A percentile compares a stretch with the other conserved stretches of the same genome.
phyloP scores from a whole-genome alignment of 148 eudicot genomes.

The Rhododendron henanense region DNA sequence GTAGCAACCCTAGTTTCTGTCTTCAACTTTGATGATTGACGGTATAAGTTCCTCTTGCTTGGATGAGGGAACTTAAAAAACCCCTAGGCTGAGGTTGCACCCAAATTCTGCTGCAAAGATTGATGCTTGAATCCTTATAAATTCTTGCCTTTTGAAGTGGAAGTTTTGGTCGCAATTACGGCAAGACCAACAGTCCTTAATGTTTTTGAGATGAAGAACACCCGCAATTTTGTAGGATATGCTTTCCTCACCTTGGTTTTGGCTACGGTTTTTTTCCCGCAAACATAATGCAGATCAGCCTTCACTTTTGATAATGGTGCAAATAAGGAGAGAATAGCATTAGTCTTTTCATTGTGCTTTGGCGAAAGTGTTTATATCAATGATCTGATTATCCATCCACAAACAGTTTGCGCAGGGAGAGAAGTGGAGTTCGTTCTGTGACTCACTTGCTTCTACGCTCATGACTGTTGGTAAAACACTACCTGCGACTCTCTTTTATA shows the following conservation, averaged over 20 bases:
- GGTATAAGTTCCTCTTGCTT: not conserved
- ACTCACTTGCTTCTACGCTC: conserved; percentile 85
- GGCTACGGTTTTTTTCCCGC: not conserved
- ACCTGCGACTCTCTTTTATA: conserved; percentile 88
- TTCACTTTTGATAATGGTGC: not conserved
- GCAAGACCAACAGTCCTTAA: not conserved
- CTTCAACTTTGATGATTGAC: not conserved
- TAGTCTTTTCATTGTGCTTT: not conserved
- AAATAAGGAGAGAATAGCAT: conserved; percentile 3
- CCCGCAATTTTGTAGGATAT: not conserved
- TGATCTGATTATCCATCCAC: conserved; percentile 4
- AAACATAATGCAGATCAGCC: not conserved
- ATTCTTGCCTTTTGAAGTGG: not conserved
- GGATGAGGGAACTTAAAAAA: not conserved
- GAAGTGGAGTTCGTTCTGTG: conserved; percentile 81
- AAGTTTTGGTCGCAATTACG: not conserved
- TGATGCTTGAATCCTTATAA: not conserved
- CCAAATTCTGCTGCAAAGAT: not conserved
- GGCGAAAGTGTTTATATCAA: not conserved
- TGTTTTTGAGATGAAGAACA: not conserved
- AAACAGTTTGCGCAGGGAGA: conserved; percentile 82
- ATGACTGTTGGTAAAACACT: conserved; percentile 61
- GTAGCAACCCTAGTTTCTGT: not conserved
- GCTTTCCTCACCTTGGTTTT: not conserved
- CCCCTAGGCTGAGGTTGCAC: not conserved